Evolutionary conservation across 345 rosid genomes (phyloP), one percentile per base, ranked within the genome.

Genomic region (Cardamine chenopodiifolia): DNA sequence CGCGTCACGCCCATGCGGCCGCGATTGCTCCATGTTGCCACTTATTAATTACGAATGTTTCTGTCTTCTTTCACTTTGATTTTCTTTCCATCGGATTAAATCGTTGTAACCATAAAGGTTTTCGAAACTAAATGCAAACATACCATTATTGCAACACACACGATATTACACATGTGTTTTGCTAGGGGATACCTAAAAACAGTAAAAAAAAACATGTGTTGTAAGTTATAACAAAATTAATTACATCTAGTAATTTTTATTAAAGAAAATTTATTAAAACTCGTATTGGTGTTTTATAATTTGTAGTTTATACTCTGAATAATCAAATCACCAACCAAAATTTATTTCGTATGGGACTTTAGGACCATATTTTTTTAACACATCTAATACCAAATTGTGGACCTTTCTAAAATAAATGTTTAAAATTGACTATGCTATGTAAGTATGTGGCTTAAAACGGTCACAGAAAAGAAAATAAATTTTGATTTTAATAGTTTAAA

Each of bases 1-100:
- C 17, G 18, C 18, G 44, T 42, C 18, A 44, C 18, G 15, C 37
- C 67, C 75, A 71, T 71, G 59, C 75, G 75, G 39, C 22, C 11
- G 28, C 31, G 52, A 26, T 72, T 62, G 23, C 31, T 61, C 62
- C 68, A 49, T 72, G 29, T 71, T 37, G 39, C 62, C n/a, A 37
- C 4, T 44, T 58, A 44, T 34, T 60, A 20, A 47, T 2, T 70
- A 8, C 64, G 22, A 69, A 22, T 20, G 49, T 10, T 37, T 22
- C 1, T 13, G 18, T 37, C 31, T 20, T 22, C 31, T 14, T 15
- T 59, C 47, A 6, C 29, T 34, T 34, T 15, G 15, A 9, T 17
- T 5, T 32, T 9, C 22, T 44, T 12, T 20, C 9, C 17, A 12
- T 34, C 45, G 10, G 53, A n/a, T 40, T 26, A 15, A 0, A 6